These are phyloP conservation scores for Reutealis trisperma DNA, from an alignment of 345 rosid species.

Conservation along the genomic window DNA sequence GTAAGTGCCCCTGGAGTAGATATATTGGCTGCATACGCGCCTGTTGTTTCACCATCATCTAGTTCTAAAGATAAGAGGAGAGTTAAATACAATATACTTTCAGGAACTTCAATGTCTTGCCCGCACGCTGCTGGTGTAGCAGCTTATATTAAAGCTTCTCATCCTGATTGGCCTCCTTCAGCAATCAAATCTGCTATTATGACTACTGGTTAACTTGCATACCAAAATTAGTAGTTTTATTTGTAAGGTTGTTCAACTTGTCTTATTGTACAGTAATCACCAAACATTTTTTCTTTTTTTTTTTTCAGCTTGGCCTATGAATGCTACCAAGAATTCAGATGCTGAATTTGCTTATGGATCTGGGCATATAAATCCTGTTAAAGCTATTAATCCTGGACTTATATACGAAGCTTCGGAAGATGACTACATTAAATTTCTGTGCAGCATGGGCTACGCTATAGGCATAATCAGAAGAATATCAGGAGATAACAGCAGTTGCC, in stretches of 20 bases:
- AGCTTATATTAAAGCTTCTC: slow-evolving; percentile 43
- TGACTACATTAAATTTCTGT: slow-evolving; percentile 47
- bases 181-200: slow-evolving; percentile 62
- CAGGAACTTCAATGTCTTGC: slow-evolving; percentile 68
- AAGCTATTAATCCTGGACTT: slow-evolving; percentile 44
- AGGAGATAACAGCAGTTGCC: slow-evolving; percentile 33
- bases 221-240: too few species aligned
- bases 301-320: slow-evolving; percentile 42
- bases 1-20: slow-evolving; percentile 49
- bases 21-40: slow-evolving; percentile 46
- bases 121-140: slow-evolving; percentile 56
- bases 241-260: too few species aligned
- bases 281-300: slow-evolving; percentile 9
- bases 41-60: slow-evolving; percentile 21
- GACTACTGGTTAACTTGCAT: slow-evolving; percentile 54
- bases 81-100: slow-evolving; percentile 31
- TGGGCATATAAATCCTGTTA: slow-evolving; percentile 40
- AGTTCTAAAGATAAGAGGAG: slow-evolving; percentile 20
- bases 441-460: slow-evolving; percentile 27
- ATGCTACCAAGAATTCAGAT: slow-evolving; percentile 8
- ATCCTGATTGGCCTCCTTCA: slow-evolving; percentile 63
- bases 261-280: not conserved
- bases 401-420: slow-evolving; percentile 35
- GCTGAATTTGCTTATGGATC: slow-evolving; percentile 50
- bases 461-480: slow-evolving; percentile 14